Evolutionary conservation across 2,329 filamentous ascomycete genomes (phyloP), one percentile per base, ranked within the genome.

Genomic region (Epichloe sibirici): DNA sequence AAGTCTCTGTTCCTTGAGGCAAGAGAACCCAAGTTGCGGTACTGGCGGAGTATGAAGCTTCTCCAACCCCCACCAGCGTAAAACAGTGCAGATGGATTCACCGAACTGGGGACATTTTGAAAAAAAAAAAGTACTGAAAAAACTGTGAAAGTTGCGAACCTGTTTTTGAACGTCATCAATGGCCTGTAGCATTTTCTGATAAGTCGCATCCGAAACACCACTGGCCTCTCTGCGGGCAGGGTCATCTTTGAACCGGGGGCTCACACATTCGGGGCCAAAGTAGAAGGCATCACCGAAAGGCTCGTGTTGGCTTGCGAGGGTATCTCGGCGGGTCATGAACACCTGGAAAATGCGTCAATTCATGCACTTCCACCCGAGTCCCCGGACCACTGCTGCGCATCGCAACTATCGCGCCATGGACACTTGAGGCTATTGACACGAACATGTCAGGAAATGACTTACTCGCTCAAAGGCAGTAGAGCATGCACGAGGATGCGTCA

Each of bases 281-380:
- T 97, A 97, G 66, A 91, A 97, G 56, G 90, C 87, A 71, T 97
- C 93, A 51, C 91, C 91, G 70, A 97, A 97, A 5, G 93, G 93
- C 73, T 98, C 93, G 69, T 97, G 93, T 61, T 93, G 77, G 66
- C 88, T 95, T 62, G 85, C 77, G 55, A 97, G 78, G 51, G 77
- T 83, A 64, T 95, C 85, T 61, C 81, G 80, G 60, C 89, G 86
- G 61, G 90, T 95, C 91, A 97, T 96, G 70, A 98, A 97, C 58
- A 97, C 90, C 88, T 93, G 59, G 8, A 3, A 34, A 25, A 12
- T 8, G 0, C 17, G 21, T 44, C 21, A 44, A 21, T 39, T 39
- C 5, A 23, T 21, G n/a, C 8, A 21, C 4, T 39, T 17, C 46
- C 48, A 38, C 38, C 15, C 21, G n/a, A n/a, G 7, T 44, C 7